These are phyloP conservation scores for Musa balbisiana DNA, from an alignment of 202 grass and related monocot species.

Conservation along the genomic window DNA sequence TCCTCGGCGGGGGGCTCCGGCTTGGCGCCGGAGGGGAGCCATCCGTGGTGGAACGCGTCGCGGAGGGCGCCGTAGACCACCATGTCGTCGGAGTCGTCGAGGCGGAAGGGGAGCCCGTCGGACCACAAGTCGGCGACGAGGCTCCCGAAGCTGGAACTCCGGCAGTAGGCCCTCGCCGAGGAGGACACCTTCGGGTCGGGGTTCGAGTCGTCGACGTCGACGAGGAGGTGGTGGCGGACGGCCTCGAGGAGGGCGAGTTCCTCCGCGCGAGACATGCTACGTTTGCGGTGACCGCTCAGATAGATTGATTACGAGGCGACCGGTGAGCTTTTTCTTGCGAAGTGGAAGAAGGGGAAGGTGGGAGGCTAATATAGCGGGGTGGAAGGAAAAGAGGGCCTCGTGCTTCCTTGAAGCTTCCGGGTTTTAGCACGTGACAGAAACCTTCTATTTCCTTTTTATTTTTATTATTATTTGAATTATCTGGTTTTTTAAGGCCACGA, in stretches of 20 bases:
- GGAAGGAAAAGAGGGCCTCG: background rate
- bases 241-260: constrained; percentile 30
- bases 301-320: background rate
- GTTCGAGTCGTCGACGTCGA: constrained; percentile 17
- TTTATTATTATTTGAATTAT: background rate
- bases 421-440: constrained; percentile 41
- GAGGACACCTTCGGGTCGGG: background rate
- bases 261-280: constrained; percentile 1
- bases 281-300: background rate
- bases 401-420: constrained; percentile 69
- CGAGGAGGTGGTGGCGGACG: constrained; percentile 53
- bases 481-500: background rate
- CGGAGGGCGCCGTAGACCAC: constrained; percentile 64
- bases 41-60: constrained; percentile 72
- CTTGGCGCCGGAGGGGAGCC: constrained; percentile 65
- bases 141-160: constrained; percentile 72
- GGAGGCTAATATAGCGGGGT: constrained; percentile 13
- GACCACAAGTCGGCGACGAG: constrained; percentile 80
- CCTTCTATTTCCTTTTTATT: no score
- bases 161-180: constrained; percentile 13
- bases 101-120: constrained; percentile 68
- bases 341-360: no score
- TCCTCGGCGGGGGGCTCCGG: constrained; percentile 31
- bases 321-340: background rate
- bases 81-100: constrained; percentile 94